These are phyloP conservation scores for Galerina marginata DNA, from an alignment of 768 basidiomycete species.

Conservation along the genomic window DNA sequence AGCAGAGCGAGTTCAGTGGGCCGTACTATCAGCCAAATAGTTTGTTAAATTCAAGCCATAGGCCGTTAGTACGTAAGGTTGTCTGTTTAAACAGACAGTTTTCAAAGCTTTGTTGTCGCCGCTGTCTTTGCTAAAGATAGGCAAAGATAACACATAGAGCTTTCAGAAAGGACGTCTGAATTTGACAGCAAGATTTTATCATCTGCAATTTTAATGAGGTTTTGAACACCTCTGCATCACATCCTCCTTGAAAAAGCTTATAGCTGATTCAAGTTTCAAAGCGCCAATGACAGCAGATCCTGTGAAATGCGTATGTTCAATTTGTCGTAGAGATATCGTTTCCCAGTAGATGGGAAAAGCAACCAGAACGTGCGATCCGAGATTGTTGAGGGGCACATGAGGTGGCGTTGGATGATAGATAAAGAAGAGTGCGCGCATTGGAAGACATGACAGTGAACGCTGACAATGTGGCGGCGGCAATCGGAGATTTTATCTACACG, in stretches of 20 bases:
- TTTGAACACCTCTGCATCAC: too few species aligned
- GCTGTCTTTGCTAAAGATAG: conserved; percentile 53
- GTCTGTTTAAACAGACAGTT: too few species aligned
- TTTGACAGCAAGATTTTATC: conserved; percentile 39
- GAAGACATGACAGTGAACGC: conserved; percentile 7
- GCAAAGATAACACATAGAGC: conserved; percentile 52
- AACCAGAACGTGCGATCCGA: conserved; percentile 54
- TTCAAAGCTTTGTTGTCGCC: conserved; percentile 32
- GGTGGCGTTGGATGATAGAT: conserved; percentile 44
- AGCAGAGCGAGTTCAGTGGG: too few species aligned
- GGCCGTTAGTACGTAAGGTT: too few species aligned
- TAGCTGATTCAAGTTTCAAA: too few species aligned
- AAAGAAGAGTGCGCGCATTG: conserved; percentile 24
- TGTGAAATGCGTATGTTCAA: too few species aligned
- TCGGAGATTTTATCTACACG: conserved; percentile 14
- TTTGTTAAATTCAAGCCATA: too few species aligned
- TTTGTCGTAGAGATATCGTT: too few species aligned
- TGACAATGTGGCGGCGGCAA: background rate
- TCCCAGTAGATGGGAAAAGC: conserved; percentile 48
- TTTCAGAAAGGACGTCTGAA: conserved; percentile 40
- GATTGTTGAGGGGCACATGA: conserved; percentile 30
- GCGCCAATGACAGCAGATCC: too few species aligned
- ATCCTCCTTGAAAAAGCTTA: too few species aligned
- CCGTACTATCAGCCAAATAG: too few species aligned
- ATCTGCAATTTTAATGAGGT: too few species aligned